Evolutionary conservation across 2,329 filamentous ascomycete genomes (phyloP).

Genomic region (Sporothrix brunneoviolacea): DNA sequence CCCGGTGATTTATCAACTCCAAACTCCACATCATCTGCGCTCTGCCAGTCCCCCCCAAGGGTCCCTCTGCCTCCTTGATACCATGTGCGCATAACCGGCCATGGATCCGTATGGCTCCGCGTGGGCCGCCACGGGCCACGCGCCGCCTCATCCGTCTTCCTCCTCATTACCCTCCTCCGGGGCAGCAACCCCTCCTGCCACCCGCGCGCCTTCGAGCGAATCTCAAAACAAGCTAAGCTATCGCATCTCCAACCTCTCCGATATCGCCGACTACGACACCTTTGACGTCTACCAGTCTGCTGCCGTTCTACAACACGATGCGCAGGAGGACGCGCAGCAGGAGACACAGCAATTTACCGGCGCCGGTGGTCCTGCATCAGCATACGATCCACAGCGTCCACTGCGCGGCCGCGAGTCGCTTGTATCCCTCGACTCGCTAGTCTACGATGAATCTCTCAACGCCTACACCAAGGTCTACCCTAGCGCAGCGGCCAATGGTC

Average conservation of each 20-base stretch:
- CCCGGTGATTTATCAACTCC: no score
- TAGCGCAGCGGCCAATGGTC: neutral
- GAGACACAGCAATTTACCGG: neutral
- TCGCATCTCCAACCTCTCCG: slow-evolving; percentile 25
- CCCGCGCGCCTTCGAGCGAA: neutral
- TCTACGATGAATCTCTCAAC: slow-evolving; percentile 6
- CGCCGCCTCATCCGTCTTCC: neutral
- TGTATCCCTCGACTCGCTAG: slow-evolving; percentile 32
- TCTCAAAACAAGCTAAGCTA: slow-evolving; percentile 6
- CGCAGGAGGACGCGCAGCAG: neutral
- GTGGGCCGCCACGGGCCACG: slow-evolving; percentile 7
- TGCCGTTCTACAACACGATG: slow-evolving; percentile 13
- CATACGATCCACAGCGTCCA: neutral
- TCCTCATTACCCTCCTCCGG: neutral
- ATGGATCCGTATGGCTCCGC: slow-evolving; percentile 15
- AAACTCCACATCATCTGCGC: no score
- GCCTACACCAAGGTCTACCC: slow-evolving; percentile 3
- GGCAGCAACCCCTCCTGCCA: neutral
- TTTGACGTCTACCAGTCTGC: slow-evolving; percentile 45
- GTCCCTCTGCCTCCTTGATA: neutral
- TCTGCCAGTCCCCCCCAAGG: no score
- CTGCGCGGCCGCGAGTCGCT: slow-evolving; percentile 33
- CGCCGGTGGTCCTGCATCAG: neutral
- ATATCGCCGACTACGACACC: slow-evolving; percentile 25
- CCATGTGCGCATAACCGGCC: slow-evolving; percentile 4